Evolutionary conservation across 352 stramenopile species (phyloP).

Genomic region (Pythium oligandrum): DNA sequence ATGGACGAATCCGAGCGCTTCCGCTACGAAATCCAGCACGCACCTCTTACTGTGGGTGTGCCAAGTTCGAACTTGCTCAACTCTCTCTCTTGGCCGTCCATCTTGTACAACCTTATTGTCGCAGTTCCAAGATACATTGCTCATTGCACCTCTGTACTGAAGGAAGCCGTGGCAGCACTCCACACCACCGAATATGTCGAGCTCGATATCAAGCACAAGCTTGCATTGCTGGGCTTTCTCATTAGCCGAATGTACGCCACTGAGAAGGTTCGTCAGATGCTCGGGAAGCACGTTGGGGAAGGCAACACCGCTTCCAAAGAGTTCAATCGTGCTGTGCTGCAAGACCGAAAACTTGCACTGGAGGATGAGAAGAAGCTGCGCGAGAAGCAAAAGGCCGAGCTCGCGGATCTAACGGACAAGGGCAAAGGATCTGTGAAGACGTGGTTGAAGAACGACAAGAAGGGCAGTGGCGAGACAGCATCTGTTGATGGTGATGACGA

Average conservation of each 20-base stretch:
- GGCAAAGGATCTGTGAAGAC: constrained; percentile 57
- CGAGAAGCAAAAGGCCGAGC: constrained; percentile 67
- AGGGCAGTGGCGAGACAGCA: constrained; percentile 17
- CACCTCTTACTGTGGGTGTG: constrained; percentile 71
- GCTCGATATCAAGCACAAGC: constrained; percentile 57
- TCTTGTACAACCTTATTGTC: constrained; percentile 61
- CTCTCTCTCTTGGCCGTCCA: constrained; percentile 70
- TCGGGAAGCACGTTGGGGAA: constrained; percentile 56
- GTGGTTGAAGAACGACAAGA: constrained; percentile 59
- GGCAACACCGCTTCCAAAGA: constrained; percentile 61
- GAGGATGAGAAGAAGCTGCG: constrained; percentile 82
- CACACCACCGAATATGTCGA: constrained; percentile 46
- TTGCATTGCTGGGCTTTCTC: constrained; percentile 67
- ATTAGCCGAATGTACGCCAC: constrained; percentile 52
- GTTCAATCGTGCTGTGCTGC: constrained; percentile 59
- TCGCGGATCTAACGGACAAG: constrained; percentile 40
- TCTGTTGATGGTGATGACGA: constrained; percentile 27
- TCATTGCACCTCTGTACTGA: constrained; percentile 31
- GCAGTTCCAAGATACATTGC: constrained; percentile 67
- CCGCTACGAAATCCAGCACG: constrained; percentile 75
- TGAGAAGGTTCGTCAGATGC: constrained; percentile 55
- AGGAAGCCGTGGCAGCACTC: constrained; percentile 41
- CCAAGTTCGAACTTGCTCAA: constrained; percentile 80
- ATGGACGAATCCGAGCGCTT: constrained; percentile 81
- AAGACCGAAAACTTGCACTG: constrained; percentile 55